These are phyloP conservation scores for Alnus glutinosa DNA, from an alignment of 306 rosid genomes.

Conservation along the genomic window DNA sequence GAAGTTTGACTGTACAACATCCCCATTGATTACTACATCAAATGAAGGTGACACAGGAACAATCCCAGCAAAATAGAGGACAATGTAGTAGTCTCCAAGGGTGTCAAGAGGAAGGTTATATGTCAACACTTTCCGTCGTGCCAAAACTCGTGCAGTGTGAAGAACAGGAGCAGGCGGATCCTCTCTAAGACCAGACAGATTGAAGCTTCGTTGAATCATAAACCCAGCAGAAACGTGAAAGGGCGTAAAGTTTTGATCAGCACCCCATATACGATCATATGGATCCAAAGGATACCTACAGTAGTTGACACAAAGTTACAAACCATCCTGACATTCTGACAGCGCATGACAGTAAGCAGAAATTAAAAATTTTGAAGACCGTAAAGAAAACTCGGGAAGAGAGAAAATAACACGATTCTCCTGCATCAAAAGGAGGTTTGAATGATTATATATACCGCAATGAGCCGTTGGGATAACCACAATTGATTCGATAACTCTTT, in stretches of 20 bases:
- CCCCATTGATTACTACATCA: constrained; percentile 69
- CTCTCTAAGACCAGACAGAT: constrained; percentile 47
- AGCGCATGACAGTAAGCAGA: no score
- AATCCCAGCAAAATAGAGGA: constrained; percentile 86
- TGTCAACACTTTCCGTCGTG: constrained; percentile 51
- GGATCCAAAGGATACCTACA: constrained; percentile 80
- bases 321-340: not conserved
- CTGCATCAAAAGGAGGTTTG: not conserved
- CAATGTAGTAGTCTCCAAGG: constrained; percentile 70
- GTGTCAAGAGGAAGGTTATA: constrained; percentile 61
- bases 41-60: constrained; percentile 79
- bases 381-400: not conserved
- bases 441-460: constrained; percentile 46
- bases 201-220: constrained; percentile 49
- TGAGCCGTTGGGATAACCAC: constrained; percentile 66
- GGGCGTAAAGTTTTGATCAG: constrained; percentile 65
- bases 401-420: not conserved
- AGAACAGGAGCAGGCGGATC: constrained; percentile 59
- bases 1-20: constrained; percentile 56
- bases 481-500: constrained; percentile 70
- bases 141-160: constrained; percentile 75
- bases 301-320: constrained; percentile 11
- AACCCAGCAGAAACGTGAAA: constrained; percentile 64
- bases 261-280: constrained; percentile 82
- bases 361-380: not conserved